These are phyloP conservation scores for Lichtheimia ornata DNA, from an alignment of 371 early-diverging fungal species.

Conservation along the genomic window DNA sequence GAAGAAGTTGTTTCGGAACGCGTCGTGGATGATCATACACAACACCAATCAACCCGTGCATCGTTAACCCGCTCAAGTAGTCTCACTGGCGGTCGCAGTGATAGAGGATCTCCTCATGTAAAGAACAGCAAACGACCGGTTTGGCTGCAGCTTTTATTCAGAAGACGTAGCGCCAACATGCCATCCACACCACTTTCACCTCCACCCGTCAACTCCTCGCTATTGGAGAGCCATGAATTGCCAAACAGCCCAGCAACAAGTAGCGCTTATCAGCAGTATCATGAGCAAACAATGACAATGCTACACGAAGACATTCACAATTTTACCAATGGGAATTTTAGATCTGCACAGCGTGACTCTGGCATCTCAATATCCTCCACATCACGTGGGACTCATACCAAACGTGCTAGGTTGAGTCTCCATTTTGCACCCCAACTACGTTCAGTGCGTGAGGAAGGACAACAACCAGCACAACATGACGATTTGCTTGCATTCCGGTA, in stretches of 20 bases:
- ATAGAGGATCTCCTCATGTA: not conserved
- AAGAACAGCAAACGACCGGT: slow-evolving; percentile 7
- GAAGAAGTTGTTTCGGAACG: slow-evolving; percentile 12
- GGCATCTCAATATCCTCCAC: not conserved
- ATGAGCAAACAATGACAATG: not conserved
- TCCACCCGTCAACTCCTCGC: not conserved
- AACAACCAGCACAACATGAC: not conserved
- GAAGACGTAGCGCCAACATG: not conserved
- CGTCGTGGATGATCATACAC: not conserved
- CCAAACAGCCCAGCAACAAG: not conserved
- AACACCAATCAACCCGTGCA: not conserved
- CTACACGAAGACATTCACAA: too few relatives aligned
- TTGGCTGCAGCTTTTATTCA: not conserved
- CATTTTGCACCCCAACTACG: slow-evolving; percentile 13
- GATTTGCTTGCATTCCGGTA: slow-evolving; percentile 20
- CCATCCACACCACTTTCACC: not conserved
- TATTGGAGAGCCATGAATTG: not conserved
- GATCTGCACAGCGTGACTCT: not conserved
- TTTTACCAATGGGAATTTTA: not conserved
- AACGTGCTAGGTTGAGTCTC: not conserved
- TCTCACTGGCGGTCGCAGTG: too few relatives aligned
- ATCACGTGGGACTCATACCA: not conserved
- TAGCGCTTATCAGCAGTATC: slow-evolving; percentile 2
- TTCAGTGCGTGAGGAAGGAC: slow-evolving; percentile 8
- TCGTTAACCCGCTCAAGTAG: not conserved